Conservation (phyloP, 1,284 basidiomycete species). For the Ustilago tritici region DNA sequence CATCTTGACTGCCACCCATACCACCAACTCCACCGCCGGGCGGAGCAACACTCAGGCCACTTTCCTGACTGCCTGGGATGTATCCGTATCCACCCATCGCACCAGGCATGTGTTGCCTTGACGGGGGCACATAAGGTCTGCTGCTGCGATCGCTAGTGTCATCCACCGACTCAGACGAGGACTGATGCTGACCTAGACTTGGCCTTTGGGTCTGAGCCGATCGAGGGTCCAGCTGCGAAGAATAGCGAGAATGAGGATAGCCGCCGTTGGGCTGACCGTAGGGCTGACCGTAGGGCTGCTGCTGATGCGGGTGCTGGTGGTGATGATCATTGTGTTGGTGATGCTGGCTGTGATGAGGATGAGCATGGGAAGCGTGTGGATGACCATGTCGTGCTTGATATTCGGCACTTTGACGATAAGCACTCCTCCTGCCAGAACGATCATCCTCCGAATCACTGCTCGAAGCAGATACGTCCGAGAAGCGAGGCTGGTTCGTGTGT, state of each 20-base stretch:
- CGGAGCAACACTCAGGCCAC: constrained; percentile 49
- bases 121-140: constrained; percentile 3
- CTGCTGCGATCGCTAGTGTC: constrained; percentile 25
- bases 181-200: constrained; percentile 24
- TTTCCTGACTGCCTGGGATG: constrained; percentile 65
- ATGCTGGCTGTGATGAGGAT: constrained; percentile 9
- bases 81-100: constrained; percentile 63
- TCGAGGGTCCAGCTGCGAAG: constrained; percentile 23
- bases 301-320: neutral
- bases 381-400: constrained; percentile 14
- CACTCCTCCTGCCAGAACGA: constrained; percentile 19
- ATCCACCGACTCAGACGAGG: constrained; percentile 43
- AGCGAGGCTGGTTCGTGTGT: constrained; percentile 43
- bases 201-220: constrained; percentile 22
- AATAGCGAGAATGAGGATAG: constrained; percentile 20
- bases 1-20: constrained; percentile 38
- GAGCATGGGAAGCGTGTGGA: constrained; percentile 15
- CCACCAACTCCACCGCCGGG: constrained; percentile 17
- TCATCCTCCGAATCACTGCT: constrained; percentile 51
- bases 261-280: constrained; percentile 5
- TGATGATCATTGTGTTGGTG: constrained; percentile 5
- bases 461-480: constrained; percentile 45
- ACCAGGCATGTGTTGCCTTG: constrained; percentile 39
- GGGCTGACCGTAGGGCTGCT: constrained; percentile 4
- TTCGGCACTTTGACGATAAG: constrained; percentile 23